Evolutionary conservation across 352 stramenopile species (phyloP), one percentile per base, ranked within the genome.

Genomic region (Phytophthora citrophthora): DNA sequence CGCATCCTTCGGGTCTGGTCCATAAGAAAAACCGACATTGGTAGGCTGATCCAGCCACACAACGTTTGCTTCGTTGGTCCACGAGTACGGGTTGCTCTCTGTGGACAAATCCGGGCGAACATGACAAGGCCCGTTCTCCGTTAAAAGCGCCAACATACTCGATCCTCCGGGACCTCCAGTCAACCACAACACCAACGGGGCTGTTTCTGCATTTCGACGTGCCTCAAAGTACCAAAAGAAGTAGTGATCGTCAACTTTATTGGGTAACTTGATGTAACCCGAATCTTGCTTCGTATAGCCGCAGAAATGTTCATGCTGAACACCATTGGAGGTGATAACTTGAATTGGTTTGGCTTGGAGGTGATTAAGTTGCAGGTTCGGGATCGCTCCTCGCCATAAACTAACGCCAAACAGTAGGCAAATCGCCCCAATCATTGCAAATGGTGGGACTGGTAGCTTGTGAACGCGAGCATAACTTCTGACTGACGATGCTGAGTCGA

Each of bases 201-300:
- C 83, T 3, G 48, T 83, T 7, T 36, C 54, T 2, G 78, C 73
- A 24, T 75, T 53, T 27, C 59, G 63, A 29, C 80, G 74, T 0
- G 83, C 87, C 52, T 88, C 76, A 54, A 86, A 87, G 70, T 80
- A 89, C 83, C 83, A 91, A 51, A 87, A 91, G 56, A 91, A 91
- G 68, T 90, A 91, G 36, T 89, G 61, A 54, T 89, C 81, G 54
- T 86, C 79, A 43, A 81, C 64, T 62, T 86, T 88, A 70, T 88
- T 85, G 50, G 78, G 60, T 5, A 90, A 63, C 54, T 77, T 72
- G 46, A 90, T 74, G 66, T 87, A 90, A 1, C 78, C 81, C 0
- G 81, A 70, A 46, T 88, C 72, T 27, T 81, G 68, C 27, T 86
- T 76, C 18, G 77, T 76, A 20, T 62, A 61, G 18, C 77, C 74